Percentiles rank a stretch among this genome's conserved stretches.
These are phyloP conservation scores for Kluyveromyces starmeri DNA, from an alignment of 805 yeast species.

Conservation along the genomic window DNA sequence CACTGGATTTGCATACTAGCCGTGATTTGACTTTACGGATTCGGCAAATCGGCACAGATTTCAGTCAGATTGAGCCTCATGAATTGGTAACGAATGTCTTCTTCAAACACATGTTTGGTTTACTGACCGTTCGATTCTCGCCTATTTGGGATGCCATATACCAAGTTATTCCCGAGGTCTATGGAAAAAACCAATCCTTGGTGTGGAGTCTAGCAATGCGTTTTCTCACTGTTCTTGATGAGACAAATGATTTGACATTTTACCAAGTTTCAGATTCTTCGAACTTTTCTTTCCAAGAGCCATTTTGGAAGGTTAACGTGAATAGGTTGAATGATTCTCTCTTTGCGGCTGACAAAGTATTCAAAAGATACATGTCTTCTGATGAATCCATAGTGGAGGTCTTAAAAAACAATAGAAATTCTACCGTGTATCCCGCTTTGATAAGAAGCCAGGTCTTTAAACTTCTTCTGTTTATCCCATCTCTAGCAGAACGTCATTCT, in stretches of 20 bases:
- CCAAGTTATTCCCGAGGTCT: conserved; percentile 46
- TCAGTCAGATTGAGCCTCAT: conserved; percentile 26
- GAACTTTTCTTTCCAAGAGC: conserved; percentile 3
- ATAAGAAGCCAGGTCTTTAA: conserved; percentile 50
- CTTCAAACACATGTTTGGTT: conserved; percentile 53
- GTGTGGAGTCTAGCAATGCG: conserved; percentile 49
- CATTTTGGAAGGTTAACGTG: conserved; percentile 38
- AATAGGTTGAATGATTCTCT: conserved; percentile 37
- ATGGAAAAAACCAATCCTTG: conserved; percentile 32
- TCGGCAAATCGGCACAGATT: conserved; percentile 46
- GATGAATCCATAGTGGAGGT: conserved; percentile 32
- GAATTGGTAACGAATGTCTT: conserved; percentile 23
- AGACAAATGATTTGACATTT: conserved; percentile 13
- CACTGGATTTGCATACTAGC: conserved; percentile 56
- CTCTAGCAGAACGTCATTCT: conserved; percentile 59
- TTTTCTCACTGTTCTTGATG: conserved; percentile 26
- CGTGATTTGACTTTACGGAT: conserved; percentile 68
- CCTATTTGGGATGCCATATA: conserved; percentile 79
- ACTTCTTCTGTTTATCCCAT: conserved; percentile 49
- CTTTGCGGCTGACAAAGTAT: conserved; percentile 20
- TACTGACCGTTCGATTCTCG: conserved; percentile 63
- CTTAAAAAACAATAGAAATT: conserved; percentile 32
- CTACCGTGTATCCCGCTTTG: conserved; percentile 33
- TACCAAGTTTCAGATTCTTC: conserved; percentile 11
- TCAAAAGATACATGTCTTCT: conserved; percentile 29